phyloP scores from a whole-genome alignment of 768 basidiomycete genomes.

The Russula sp. region DNA sequence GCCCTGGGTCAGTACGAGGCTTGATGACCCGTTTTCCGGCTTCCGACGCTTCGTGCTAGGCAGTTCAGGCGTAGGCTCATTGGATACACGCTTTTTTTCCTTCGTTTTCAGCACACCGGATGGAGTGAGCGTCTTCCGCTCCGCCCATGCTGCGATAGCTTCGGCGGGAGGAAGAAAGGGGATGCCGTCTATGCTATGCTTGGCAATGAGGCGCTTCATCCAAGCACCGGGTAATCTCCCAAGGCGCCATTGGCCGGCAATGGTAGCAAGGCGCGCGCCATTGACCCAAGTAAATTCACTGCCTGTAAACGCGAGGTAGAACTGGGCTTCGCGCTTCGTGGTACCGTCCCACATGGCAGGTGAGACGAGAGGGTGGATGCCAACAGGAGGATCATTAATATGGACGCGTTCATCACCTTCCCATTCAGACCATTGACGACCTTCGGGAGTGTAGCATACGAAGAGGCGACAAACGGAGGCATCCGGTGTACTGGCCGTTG shows the following conservation, averaged over 20 bases:
- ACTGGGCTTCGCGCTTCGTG: slow-evolving; percentile 4
- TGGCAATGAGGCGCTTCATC: slow-evolving; percentile 3
- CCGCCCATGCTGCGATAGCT: slow-evolving; percentile 2
- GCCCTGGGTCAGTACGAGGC: not conserved
- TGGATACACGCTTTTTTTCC: slow-evolving; percentile 1
- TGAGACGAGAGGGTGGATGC: slow-evolving; percentile 4
- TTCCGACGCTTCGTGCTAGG: slow-evolving; percentile 2
- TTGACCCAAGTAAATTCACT: slow-evolving; percentile 9
- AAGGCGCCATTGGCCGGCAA: slow-evolving; percentile 2
- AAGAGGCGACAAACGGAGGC: not conserved
- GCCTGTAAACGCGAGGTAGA: slow-evolving; percentile 7
- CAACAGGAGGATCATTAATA: not conserved
- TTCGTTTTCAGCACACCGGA: slow-evolving; percentile 2
- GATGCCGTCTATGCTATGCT: slow-evolving; percentile 4
- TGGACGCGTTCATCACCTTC: slow-evolving; percentile 8
- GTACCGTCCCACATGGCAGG: slow-evolving; percentile 2
- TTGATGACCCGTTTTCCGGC: not conserved
- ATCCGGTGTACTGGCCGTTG: not conserved
- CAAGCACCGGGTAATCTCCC: slow-evolving; percentile 1
- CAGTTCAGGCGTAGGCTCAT: not conserved
- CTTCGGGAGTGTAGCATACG: slow-evolving; percentile 1
- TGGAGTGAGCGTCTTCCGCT: slow-evolving; percentile 1
- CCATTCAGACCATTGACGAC: slow-evolving; percentile 5
- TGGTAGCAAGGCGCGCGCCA: not conserved
- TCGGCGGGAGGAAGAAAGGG: not conserved